Evolutionary conservation across 2,329 filamentous ascomycete genomes (phyloP).

Genomic region (Venturia pyrina): DNA sequence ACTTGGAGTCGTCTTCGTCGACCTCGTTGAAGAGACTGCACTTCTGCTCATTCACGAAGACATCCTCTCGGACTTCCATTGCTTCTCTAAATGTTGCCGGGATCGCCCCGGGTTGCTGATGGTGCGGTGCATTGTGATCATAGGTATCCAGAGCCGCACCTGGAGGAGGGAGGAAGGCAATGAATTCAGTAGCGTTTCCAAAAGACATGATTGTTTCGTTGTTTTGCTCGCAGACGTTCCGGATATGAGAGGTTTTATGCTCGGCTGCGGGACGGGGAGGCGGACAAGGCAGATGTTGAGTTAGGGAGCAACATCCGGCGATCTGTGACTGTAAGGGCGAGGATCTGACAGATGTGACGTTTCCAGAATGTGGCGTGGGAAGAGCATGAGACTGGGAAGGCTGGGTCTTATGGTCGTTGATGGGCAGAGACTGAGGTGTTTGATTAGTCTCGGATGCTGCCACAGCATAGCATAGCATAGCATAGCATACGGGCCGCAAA

Average conservation of each 20-base stretch:
- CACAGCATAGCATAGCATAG: too few relatives aligned
- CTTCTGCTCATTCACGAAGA: constrained; percentile 49
- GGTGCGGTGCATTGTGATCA: constrained; percentile 24
- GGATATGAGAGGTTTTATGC: neutral
- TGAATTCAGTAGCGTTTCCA: constrained; percentile 26
- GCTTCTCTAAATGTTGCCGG: constrained; percentile 42
- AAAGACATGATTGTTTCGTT: neutral
- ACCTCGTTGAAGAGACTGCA: constrained; percentile 58
- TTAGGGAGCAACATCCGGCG: neutral
- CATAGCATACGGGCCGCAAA: too few relatives aligned
- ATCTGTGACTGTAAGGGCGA: neutral
- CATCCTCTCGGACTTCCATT: constrained; percentile 46
- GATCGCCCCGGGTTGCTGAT: constrained; percentile 26
- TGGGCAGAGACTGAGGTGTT: neutral
- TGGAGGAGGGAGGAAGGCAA: constrained; percentile 28
- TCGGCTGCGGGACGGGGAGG: neutral
- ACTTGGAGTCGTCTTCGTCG: constrained; percentile 68
- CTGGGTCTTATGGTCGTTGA: neutral
- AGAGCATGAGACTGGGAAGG: neutral
- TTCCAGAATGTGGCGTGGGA: neutral
- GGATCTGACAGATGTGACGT: neutral
- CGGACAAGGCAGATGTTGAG: neutral
- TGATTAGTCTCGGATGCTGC: neutral
- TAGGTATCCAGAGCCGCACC: constrained; percentile 25
- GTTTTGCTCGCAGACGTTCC: neutral